These are phyloP conservation scores for Fusarium subglutinans DNA, from an alignment of 2,329 filamentous ascomycete genomes.

Conservation along the genomic window DNA sequence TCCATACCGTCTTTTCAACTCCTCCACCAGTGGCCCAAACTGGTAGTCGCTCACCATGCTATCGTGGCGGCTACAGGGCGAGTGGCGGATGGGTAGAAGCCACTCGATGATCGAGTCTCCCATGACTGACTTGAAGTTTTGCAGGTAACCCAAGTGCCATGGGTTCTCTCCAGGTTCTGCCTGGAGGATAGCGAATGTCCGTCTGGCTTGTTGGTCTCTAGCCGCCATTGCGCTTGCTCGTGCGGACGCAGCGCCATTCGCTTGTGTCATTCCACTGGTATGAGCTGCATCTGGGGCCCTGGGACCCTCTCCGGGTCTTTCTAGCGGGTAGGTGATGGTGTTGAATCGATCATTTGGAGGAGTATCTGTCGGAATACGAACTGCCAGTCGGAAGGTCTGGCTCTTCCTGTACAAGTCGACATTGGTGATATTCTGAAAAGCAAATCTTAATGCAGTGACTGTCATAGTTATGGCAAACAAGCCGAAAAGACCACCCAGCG, in stretches of 20 bases:
- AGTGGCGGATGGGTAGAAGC: slow-evolving; percentile 79
- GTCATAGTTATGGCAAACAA: slow-evolving; percentile 86
- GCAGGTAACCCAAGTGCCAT: slow-evolving; percentile 77
- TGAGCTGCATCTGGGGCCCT: slow-evolving; percentile 8
- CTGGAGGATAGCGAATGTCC: slow-evolving; percentile 82
- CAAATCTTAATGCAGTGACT: slow-evolving; percentile 74
- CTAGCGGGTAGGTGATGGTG: slow-evolving; percentile 69
- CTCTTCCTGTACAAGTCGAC: slow-evolving; percentile 77
- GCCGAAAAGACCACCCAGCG: slow-evolving; percentile 75
- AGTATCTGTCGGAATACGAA: slow-evolving; percentile 69
- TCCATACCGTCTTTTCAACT: slow-evolving; percentile 58
- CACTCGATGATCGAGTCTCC: slow-evolving; percentile 77
- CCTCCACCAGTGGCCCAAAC: slow-evolving; percentile 69
- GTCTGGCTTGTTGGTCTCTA: slow-evolving; percentile 60
- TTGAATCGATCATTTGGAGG: slow-evolving; percentile 54
- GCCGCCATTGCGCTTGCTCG: slow-evolving; percentile 28
- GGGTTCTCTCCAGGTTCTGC: slow-evolving; percentile 82
- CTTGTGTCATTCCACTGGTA: not conserved
- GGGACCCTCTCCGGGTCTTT: slow-evolving; percentile 19
- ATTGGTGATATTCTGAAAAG: slow-evolving; percentile 80
- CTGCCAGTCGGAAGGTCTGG: slow-evolving; percentile 76
- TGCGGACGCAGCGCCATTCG: slow-evolving; percentile 20
- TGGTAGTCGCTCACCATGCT: slow-evolving; percentile 73
- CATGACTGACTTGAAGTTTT: slow-evolving; percentile 84
- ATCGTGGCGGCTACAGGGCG: slow-evolving; percentile 77